phyloP scores from a whole-genome alignment of 2,329 filamentous ascomycete species.

The Colletotrichum coccodes region DNA sequence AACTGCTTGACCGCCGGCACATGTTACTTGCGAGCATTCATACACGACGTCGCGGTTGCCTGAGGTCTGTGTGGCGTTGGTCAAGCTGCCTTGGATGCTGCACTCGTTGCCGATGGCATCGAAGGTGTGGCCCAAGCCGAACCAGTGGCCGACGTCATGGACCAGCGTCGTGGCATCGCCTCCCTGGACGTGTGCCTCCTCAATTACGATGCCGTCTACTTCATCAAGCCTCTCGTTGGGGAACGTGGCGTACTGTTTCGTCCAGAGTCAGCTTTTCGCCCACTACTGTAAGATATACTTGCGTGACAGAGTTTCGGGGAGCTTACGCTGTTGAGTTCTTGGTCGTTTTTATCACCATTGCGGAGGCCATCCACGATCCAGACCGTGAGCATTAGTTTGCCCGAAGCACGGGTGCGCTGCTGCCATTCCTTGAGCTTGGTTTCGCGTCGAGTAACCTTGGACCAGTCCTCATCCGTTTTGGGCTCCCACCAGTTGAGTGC shows the following conservation, averaged over 20 bases:
- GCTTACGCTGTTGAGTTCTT: conserved; percentile 24
- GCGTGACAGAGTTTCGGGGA: neutral
- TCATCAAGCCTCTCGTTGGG: conserved; percentile 23
- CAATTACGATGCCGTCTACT: conserved; percentile 24
- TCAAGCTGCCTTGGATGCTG: conserved; percentile 28
- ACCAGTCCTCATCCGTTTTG: conserved; percentile 20
- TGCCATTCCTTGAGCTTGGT: conserved; percentile 24
- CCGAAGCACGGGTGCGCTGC: conserved; percentile 1
- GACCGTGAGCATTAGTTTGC: conserved; percentile 19
- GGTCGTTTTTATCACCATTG: neutral
- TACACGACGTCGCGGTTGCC: conserved; percentile 29
- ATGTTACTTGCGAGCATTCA: conserved; percentile 33
- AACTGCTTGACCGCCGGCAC: conserved; percentile 6
- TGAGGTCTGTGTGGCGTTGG: conserved; percentile 35
- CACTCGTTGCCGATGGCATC: conserved; percentile 27
- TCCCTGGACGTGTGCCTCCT: conserved; percentile 23
- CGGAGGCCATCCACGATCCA: conserved; percentile 19
- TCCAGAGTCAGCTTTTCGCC: neutral
- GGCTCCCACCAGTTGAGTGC: conserved; percentile 29
- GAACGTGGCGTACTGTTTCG: conserved; percentile 25
- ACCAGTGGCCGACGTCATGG: conserved; percentile 39
- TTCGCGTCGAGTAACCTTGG: neutral
- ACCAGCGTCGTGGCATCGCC: conserved; percentile 38
- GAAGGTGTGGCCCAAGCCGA: conserved; percentile 34
- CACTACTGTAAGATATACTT: fast-evolving